phyloP scores from a whole-genome alignment of 305 asterid species.

The Solanum hybrid region DNA sequence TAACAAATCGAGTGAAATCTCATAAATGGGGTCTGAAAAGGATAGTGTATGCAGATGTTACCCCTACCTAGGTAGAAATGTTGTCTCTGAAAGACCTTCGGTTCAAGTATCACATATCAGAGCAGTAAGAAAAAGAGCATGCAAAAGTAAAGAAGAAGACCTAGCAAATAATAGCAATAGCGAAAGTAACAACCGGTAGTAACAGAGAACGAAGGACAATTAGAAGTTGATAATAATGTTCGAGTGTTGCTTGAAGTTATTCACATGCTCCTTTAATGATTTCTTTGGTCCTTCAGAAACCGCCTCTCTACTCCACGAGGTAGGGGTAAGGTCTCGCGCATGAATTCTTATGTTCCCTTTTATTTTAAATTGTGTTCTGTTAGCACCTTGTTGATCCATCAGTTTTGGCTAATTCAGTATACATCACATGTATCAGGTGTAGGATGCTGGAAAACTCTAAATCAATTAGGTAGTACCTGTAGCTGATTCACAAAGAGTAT shows the following conservation, averaged over 20 bases:
- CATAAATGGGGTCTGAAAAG: not conserved
- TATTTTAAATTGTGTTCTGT: not conserved
- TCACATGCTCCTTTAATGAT: too few relatives aligned
- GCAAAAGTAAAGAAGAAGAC: too few relatives aligned
- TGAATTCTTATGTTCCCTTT: not conserved
- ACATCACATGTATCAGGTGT: slow-evolving; percentile 11
- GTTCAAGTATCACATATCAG: too few relatives aligned
- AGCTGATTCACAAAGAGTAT: not conserved
- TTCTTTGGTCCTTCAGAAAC: too few relatives aligned
- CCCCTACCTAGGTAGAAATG: too few relatives aligned
- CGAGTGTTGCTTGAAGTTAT: too few relatives aligned
- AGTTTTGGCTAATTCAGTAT: not conserved
- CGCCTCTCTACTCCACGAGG: not conserved
- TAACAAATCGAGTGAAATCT: not conserved
- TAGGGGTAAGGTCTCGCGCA: not conserved
- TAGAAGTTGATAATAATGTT: too few relatives aligned
- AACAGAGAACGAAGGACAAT: too few relatives aligned
- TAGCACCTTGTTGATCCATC: not conserved
- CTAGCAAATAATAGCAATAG: too few relatives aligned
- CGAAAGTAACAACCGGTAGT: too few relatives aligned
- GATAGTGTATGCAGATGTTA: not conserved
- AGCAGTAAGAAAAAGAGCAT: too few relatives aligned
- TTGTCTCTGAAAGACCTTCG: too few relatives aligned
- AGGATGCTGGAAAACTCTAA: not conserved
- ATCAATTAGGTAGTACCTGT: not conserved